Evolutionary conservation across 2,329 filamentous ascomycete species (phyloP).

Genomic region (Pyricularia sp.): DNA sequence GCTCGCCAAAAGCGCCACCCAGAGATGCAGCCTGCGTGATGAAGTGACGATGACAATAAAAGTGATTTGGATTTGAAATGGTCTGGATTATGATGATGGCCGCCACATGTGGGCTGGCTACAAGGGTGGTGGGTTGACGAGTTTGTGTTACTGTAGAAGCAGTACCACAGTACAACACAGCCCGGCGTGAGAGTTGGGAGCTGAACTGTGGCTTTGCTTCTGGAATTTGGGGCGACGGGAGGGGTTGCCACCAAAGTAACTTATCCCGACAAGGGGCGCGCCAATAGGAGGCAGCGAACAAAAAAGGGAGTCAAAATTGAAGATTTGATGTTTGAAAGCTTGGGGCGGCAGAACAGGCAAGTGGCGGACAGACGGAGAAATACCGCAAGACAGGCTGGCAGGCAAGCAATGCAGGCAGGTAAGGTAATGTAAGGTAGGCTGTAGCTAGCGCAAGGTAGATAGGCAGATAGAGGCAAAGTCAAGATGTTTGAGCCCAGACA

Average conservation of each 20-base stretch:
- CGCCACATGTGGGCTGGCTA: conserved; percentile 12
- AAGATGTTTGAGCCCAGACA: not conserved
- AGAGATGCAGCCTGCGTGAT: not conserved
- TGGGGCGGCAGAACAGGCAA: not conserved
- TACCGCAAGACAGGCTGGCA: not conserved
- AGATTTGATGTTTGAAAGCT: not conserved
- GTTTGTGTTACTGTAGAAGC: conserved; percentile 8
- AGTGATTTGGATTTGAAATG: not conserved
- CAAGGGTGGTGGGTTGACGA: conserved; percentile 9
- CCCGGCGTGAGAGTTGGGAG: not conserved
- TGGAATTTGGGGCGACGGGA: conserved; percentile 1
- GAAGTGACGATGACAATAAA: not conserved
- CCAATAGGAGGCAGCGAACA: conserved; percentile 1
- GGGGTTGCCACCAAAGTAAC: conserved; percentile 5
- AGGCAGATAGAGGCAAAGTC: not conserved
- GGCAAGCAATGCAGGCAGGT: not conserved
- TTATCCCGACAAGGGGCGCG: conserved; percentile 1
- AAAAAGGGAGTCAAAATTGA: not conserved
- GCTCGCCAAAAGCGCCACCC: not conserved
- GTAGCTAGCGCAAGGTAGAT: not conserved
- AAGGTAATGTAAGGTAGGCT: not conserved
- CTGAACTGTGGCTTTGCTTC: not conserved
- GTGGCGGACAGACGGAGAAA: not conserved
- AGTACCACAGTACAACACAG: not conserved
- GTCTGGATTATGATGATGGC: conserved; percentile 19